Conservation (phyloP, 2,329 filamentous ascomycete genomes). For the Penicillium sp. region DNA sequence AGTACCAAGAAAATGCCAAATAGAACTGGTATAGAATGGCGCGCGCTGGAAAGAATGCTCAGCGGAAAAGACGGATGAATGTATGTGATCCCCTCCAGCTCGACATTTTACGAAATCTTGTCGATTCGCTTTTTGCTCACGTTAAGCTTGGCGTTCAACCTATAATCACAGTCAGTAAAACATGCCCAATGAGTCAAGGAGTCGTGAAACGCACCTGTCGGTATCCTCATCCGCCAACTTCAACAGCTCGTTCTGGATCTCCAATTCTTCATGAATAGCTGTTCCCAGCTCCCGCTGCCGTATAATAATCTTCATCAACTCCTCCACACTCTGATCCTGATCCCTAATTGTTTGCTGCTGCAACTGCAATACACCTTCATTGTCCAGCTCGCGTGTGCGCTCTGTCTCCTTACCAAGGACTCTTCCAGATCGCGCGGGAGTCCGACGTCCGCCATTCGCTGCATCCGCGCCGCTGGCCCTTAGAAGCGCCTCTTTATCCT, state of each 20-base stretch:
- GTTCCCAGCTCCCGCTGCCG: constrained; percentile 68
- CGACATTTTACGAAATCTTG: constrained; percentile 49
- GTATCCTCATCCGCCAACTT: constrained; percentile 65
- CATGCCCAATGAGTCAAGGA: neutral
- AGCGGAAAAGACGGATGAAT: neutral
- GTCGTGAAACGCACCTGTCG: constrained; percentile 48
- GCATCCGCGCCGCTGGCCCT: constrained; percentile 32
- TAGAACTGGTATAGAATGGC: constrained; percentile 2
- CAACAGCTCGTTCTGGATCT: constrained; percentile 66
- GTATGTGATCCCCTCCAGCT: neutral
- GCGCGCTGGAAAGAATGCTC: neutral
- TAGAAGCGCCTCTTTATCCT: constrained; percentile 54
- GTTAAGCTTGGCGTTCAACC: constrained; percentile 54
- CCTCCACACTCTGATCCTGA: constrained; percentile 66
- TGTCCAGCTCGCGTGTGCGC: constrained; percentile 67
- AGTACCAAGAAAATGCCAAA: constrained; percentile 20
- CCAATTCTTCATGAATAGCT: constrained; percentile 67
- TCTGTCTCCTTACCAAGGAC: constrained; percentile 64
- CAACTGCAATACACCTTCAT: constrained; percentile 67
- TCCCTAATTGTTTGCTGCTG: constrained; percentile 67
- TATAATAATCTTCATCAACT: constrained; percentile 63
- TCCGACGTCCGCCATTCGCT: constrained; percentile 24
- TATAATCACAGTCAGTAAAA: constrained; percentile 31
- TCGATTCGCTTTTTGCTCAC: constrained; percentile 55
- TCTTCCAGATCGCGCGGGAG: constrained; percentile 53